Percentiles rank a stretch among this genome's conserved stretches.
These are phyloP conservation scores for Solanum chacoense DNA, from an alignment of 305 asterid genomes.

Conservation along the genomic window DNA sequence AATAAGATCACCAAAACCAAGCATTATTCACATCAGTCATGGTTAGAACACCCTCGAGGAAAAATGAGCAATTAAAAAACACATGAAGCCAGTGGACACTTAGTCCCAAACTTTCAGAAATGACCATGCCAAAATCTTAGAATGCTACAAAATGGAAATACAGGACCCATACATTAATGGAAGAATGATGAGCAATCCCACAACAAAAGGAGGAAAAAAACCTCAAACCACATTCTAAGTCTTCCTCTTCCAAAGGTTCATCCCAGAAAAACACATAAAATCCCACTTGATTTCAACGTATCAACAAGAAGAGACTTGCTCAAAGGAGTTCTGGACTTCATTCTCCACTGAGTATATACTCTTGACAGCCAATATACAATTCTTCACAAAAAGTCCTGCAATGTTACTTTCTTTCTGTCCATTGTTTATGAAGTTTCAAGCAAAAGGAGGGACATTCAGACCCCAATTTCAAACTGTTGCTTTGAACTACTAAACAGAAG, in stretches of 20 bases:
- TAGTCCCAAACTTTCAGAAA: not conserved
- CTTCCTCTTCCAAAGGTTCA: not conserved
- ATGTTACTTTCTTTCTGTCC: not conserved
- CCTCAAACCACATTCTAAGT: not conserved
- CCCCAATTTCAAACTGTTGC: not conserved
- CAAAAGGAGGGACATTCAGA: not conserved
- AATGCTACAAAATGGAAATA: not conserved
- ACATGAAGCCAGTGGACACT: not conserved
- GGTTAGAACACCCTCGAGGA: not conserved
- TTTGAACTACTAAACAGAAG: not conserved
- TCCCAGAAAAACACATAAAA: not conserved
- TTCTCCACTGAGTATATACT: not conserved
- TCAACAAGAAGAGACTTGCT: not conserved
- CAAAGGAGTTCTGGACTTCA: not conserved
- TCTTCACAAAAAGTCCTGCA: not conserved
- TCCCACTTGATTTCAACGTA: not conserved
- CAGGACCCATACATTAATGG: not conserved
- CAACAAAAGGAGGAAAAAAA: not conserved
- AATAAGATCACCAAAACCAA: not conserved
- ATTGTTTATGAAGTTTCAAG: not conserved
- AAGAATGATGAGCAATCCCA: not conserved
- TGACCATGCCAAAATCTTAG: not conserved
- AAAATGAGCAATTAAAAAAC: not conserved
- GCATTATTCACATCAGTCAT: not conserved
- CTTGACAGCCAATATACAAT: not conserved